Base-by-base conservation (phyloP, 768 basidiomycete species). In the Naematelia encephala region DNA sequence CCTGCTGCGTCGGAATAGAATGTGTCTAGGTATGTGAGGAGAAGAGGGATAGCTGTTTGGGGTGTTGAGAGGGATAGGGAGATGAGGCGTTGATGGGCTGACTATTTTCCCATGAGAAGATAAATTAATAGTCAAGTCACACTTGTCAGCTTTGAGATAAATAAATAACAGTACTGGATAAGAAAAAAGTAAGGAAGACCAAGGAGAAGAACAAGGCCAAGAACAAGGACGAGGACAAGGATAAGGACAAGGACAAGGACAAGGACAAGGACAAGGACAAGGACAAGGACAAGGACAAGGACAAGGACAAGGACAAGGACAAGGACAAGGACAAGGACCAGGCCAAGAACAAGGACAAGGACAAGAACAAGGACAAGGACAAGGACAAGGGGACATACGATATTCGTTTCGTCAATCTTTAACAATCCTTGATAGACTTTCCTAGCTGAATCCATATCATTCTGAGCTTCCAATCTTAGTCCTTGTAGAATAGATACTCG, bases 1-100 rank as follows among this genome's bases (percentile, higher is more conserved):
- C 56, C 77, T 3, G 66, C 53, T 1, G 77, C 62, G 52, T 78
- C 77, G n/a, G 74, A 64, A 54, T 78, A 76, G 67, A 77, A 77
- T 11, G 64, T 74, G 46, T 76, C 73, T 30, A 78, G 68, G 61
- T 78, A 78, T 8, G 46, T 63, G 30, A 74, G 62, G n/a, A 78
- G 60, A 21, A 61, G 42, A 1, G 70, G 60, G 26, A 77, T 63
- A 0, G 72, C 47, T 51, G 46, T 23, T 25, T 26, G 4, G 59
- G 56, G 14, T 43, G 61, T 44, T 43, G 59, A 61, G 21, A 70
- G 61, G 4, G 64, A 57, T 1, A 77, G 60, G 1, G 75, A 62
- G 42, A 77, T 75, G 10, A 77, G 55, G 2, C 75, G 66, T 67
- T 77, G 75, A 59, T 75, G 72, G 8, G 73, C 73, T 30, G 73